Percentiles rank a stretch among this genome's conserved stretches.
These are phyloP conservation scores for Torulaspora globosa DNA, from an alignment of 1,139 yeast genomes.

Conservation along the genomic window DNA sequence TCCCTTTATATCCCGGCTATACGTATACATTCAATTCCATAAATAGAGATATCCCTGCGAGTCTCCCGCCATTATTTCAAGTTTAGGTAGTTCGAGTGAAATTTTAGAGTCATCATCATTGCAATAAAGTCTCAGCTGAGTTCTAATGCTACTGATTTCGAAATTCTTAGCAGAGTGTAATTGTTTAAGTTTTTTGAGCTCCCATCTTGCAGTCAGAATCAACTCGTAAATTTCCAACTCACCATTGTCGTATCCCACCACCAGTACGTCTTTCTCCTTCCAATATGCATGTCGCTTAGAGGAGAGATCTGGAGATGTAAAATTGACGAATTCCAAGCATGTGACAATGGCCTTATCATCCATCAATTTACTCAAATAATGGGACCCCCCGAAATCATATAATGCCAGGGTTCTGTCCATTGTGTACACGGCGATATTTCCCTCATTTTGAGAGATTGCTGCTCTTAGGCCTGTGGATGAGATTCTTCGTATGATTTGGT, in stretches of 20 bases:
- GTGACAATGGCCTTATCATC: slow-evolving; percentile 16
- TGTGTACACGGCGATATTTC: slow-evolving; percentile 46
- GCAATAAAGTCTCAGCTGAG: slow-evolving; percentile 22
- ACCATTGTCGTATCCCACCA: slow-evolving; percentile 38
- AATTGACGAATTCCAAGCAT: slow-evolving; percentile 28
- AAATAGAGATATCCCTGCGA: slow-evolving; percentile 14
- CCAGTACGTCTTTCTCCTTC: slow-evolving; percentile 37
- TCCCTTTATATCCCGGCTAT: background rate
- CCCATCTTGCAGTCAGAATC: slow-evolving; percentile 25
- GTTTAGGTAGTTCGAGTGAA: slow-evolving; percentile 10
- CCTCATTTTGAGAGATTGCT: slow-evolving; percentile 54
- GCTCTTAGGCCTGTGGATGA: slow-evolving; percentile 34
- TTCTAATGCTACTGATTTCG: slow-evolving; percentile 22
- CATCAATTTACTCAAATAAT: slow-evolving; percentile 30
- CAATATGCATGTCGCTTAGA: slow-evolving; percentile 39
- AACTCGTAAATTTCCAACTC: slow-evolving; percentile 35
- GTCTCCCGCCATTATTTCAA: slow-evolving; percentile 22
- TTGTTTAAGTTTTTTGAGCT: slow-evolving; percentile 18
- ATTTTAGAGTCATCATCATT: slow-evolving; percentile 5
- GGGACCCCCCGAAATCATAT: slow-evolving; percentile 55
- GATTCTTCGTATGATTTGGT: slow-evolving; percentile 47
- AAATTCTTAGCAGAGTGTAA: slow-evolving; percentile 22
- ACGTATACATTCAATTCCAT: slow-evolving; percentile 17
- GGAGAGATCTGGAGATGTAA: slow-evolving; percentile 28
- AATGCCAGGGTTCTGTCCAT: slow-evolving; percentile 36